Base-by-base conservation (phyloP, 139 green algal species). In the Chlorella sp. region DNA sequence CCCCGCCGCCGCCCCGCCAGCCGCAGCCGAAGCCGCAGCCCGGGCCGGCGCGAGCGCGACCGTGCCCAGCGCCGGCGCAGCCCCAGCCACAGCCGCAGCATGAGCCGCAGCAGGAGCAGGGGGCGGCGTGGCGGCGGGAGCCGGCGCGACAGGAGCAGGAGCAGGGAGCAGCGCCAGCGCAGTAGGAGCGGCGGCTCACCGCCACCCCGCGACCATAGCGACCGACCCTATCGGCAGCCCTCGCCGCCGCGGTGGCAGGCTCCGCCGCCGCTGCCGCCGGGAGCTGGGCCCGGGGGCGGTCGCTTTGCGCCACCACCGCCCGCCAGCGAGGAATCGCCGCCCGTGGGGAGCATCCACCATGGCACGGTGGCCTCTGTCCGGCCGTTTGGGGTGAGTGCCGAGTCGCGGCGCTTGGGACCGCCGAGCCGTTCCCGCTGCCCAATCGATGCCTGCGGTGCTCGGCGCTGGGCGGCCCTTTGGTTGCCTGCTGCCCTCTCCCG, bases 271-370 rank as follows among this genome's bases (percentile, higher is more conserved):
- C 48, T 21, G 17, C 56, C 12, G 56, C 2, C 27, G 25, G 56
- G 19, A 64, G 19, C 25, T 19, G 56, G 56, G 25, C n/a, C 56
- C 12, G 1, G 25, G 5, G 45, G 76, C 19, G 33, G 1, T 17
- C 56, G 56, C 21, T 31, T 64, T 35, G n/a, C 56, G 19, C 56
- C 56, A 33, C 8, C 42, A 41, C 55, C 29, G 25, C 53, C 43
- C 40, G 25, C 53, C 12, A 68, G 65, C 55, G 78, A 84, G 3
- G 51, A 58, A 29, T 69, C 82, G 11, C 84, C 86, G 0, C 64
- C 71, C n/a, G 65, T 90, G 36, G 79, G 84, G 67, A 79, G 40
- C 40, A 79, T 91, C 40, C 84, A 89, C 61, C 63, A 67, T 33
- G 89, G 80, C 19, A 82, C 33, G 6, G 82, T 93, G 31, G 58